These are phyloP conservation scores for Lodderomyces parapsilosis DNA, from an alignment of 1,139 yeast species.

Conservation along the genomic window DNA sequence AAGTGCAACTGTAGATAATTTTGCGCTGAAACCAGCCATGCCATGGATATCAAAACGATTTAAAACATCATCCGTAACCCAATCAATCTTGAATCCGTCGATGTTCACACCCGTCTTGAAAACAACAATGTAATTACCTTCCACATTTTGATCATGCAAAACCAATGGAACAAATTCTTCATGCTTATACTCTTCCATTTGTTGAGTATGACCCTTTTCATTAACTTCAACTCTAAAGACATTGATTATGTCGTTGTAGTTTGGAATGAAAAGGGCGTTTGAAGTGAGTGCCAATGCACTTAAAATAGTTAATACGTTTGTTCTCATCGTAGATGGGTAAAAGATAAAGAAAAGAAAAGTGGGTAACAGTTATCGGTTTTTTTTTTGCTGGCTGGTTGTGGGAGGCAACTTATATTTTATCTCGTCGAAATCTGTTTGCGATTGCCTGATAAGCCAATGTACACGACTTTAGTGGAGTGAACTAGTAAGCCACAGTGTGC, in stretches of 20 bases:
- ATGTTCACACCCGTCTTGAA: constrained; percentile 27
- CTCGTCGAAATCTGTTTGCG: too few species aligned
- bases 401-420: too few species aligned
- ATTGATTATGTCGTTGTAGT: background rate
- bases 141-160: constrained; percentile 20
- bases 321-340: background rate
- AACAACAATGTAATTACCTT: constrained; percentile 38
- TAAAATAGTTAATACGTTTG: background rate
- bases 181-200: background rate
- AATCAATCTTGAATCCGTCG: constrained; percentile 39
- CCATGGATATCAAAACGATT: constrained; percentile 60
- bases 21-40: constrained; percentile 70
- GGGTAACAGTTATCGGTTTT: too few species aligned
- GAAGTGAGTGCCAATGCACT: background rate
- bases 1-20: constrained; percentile 68
- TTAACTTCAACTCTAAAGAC: background rate
- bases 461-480: too few species aligned
- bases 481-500: too few species aligned
- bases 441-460: too few species aligned
- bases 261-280: background rate
- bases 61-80: constrained; percentile 54
- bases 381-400: background rate
- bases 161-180: constrained; percentile 12
- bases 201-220: background rate
- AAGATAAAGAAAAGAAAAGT: background rate